Base-by-base conservation (phyloP, 1,284 basidiomycete genomes). In the Apiotrichum gracile region DNA sequence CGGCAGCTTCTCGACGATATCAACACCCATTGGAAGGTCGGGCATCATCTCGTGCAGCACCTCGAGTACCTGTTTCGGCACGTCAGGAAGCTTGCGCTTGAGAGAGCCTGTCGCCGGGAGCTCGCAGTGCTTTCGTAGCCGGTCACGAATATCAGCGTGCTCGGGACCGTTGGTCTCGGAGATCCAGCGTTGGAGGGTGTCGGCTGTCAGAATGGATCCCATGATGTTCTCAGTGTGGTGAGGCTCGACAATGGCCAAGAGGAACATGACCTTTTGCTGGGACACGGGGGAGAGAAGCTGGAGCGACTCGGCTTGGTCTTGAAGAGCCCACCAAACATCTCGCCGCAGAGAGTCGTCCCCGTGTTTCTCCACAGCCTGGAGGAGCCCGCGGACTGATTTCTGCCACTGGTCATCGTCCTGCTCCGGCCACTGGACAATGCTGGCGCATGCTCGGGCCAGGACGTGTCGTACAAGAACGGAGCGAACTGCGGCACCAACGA, bases 281-380 rank as follows among this genome's bases (percentile, higher is more conserved):
- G 31, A 38, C 14, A 51, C 44, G 2, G 25, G 17, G 12, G 35
- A 12, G 37, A 54, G 52, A 17, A 55, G 24, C n/a, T 40, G 26
- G 10, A 45, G 38, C 13, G 37, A 19, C 1, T 47, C 29, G 10
- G 24, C 38, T 9, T 25, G 31, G 4, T 34, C 26, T 8, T 41
- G 31, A 3, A 67, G 25, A 3, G 61, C 43, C 57, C 60, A 59
- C 67, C 67, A 69, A 4, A 66, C 54, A 25, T 64, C 63, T 5
- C 52, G 39, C 3, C 59, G 52, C 3, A 63, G 39, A 0, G 51
- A 29, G 0, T 26, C 22, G 7, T 57, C 54, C 25, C 62, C 61
- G 5, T 44, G 35, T 17, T 37, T 21, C 14, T 41, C 38, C 1
- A 64, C 19, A 1, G 44, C 31, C 2, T 48, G 25, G n/a, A 61